Conservation (phyloP, 371 early-diverging fungal genomes). For the Mucor plumbeus region DNA sequence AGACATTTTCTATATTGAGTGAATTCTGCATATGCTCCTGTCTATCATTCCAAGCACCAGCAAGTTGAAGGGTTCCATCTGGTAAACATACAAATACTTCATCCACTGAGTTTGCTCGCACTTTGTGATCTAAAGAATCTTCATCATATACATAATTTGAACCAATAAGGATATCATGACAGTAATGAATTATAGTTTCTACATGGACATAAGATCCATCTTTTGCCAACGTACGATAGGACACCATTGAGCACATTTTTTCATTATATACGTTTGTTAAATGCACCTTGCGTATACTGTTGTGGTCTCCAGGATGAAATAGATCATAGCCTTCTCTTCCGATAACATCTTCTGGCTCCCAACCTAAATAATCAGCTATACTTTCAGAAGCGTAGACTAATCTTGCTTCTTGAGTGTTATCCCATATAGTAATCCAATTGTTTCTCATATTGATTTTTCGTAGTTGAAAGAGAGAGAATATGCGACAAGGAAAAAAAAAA, state of each 20-base stretch:
- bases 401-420: slow-evolving; percentile 50
- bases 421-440: slow-evolving; percentile 63
- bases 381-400: slow-evolving; percentile 58
- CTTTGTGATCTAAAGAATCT: slow-evolving; percentile 36
- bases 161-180: slow-evolving; percentile 39
- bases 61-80: slow-evolving; percentile 36
- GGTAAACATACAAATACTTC: slow-evolving; percentile 33
- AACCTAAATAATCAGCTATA: slow-evolving; percentile 56
- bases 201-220: slow-evolving; percentile 34
- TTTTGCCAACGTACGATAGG: slow-evolving; percentile 37
- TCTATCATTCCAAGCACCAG: slow-evolving; percentile 41
- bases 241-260: slow-evolving; percentile 50
- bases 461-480: background rate
- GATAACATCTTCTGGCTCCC: slow-evolving; percentile 55
- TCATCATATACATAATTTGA: slow-evolving; percentile 36
- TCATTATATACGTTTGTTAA: slow-evolving; percentile 51
- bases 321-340: slow-evolving; percentile 51
- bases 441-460: slow-evolving; percentile 9
- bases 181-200: slow-evolving; percentile 49
- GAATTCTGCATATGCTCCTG: slow-evolving; percentile 20
- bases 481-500: background rate
- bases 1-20: slow-evolving; percentile 6
- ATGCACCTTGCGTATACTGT: slow-evolving; percentile 43
- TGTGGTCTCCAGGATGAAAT: slow-evolving; percentile 51
- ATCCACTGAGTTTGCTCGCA: slow-evolving; percentile 43